phyloP scores from a whole-genome alignment of 495 filamentous ascomycete species.

The Aspergillus haitiensis region DNA sequence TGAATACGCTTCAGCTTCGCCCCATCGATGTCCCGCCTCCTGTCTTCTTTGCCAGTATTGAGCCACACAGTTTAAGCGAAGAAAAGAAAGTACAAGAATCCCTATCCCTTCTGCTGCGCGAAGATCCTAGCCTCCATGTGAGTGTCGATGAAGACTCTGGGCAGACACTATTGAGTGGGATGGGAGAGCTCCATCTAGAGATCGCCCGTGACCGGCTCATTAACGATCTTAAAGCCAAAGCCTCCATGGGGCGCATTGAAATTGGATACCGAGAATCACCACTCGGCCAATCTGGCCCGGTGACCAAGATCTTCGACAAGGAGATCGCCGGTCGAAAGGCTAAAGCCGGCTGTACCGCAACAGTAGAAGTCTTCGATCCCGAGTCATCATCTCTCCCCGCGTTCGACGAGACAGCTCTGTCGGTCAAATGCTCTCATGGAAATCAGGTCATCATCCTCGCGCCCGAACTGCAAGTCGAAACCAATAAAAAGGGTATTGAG shows the following conservation, averaged over 20 bases:
- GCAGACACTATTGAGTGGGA: slow-evolving; percentile 88
- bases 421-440: slow-evolving; percentile 39
- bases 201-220: slow-evolving; percentile 87
- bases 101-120: slow-evolving; percentile 73
- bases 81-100: slow-evolving; percentile 76
- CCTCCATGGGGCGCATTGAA: slow-evolving; percentile 87
- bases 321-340: slow-evolving; percentile 77
- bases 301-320: slow-evolving; percentile 68
- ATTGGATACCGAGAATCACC: slow-evolving; percentile 91
- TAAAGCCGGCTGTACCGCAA: slow-evolving; percentile 71
- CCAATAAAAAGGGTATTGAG: slow-evolving; percentile 37
- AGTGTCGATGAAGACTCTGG: slow-evolving; percentile 85
- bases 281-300: slow-evolving; percentile 49
- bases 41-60: slow-evolving; percentile 92
- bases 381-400: slow-evolving; percentile 25
- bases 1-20: slow-evolving; percentile 76
- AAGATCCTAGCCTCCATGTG: slow-evolving; percentile 92
- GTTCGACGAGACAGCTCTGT: slow-evolving; percentile 31
- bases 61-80: slow-evolving; percentile 75
- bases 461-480: slow-evolving; percentile 43
- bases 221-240: slow-evolving; percentile 85
- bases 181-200: slow-evolving; percentile 98
- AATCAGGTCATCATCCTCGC: slow-evolving; percentile 63
- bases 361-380: slow-evolving; percentile 59
- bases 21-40: slow-evolving; percentile 89